Base-by-base conservation (phyloP, 306 rosid species). In the Casuarina equisetifolia region DNA sequence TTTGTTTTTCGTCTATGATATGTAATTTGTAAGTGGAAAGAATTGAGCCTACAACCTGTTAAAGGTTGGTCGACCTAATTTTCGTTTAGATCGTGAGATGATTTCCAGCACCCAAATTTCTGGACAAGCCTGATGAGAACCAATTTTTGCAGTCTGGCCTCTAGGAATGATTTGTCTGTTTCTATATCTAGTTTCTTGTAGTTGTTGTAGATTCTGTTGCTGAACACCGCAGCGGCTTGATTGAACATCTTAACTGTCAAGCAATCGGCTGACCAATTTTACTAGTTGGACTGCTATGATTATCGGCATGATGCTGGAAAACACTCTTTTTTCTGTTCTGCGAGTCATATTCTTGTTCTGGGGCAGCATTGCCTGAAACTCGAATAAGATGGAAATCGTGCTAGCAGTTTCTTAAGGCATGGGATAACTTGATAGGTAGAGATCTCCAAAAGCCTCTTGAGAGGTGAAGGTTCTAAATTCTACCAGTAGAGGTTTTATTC, bases 81-180 rank as follows among this genome's bases (percentile, higher is more conserved):
- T 63, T 9, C 38, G 20, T 63, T 62, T 4, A 48, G 3, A 46
- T 16, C 53, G 44, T 12, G 51, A 76, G 64, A 74, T 25, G 57
- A 54, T 51, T 52, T 64, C 73, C 50, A 72, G 73, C 66, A 19
- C 72, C 52, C 54, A 32, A 69, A 53, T 72, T 43, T 68, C 44
- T 57, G 38, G 40, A 43, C 44, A 77, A 50, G 75, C 68, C 5
- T 66, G 74, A 59, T 73, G 36, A 15, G 57, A 69, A 38, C 66
- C 45, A 53, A 49, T 38, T 69, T 73, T 40, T 12, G 53, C 9
- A 44, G 49, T 75, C 40, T 50, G 70, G 61, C 46, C 66, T 72
- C 35, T 32, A 54, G 54, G 52, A 11, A 63, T n/a, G 69, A 36
- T 64, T 66, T 49, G 45, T 71, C 74, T 68, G 48, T 70, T 45